Percentiles rank a stretch among this genome's conserved stretches.
Evolutionary conservation across 148 eudicot genomes (phyloP).

Genomic region (Diospyros kaki): DNA sequence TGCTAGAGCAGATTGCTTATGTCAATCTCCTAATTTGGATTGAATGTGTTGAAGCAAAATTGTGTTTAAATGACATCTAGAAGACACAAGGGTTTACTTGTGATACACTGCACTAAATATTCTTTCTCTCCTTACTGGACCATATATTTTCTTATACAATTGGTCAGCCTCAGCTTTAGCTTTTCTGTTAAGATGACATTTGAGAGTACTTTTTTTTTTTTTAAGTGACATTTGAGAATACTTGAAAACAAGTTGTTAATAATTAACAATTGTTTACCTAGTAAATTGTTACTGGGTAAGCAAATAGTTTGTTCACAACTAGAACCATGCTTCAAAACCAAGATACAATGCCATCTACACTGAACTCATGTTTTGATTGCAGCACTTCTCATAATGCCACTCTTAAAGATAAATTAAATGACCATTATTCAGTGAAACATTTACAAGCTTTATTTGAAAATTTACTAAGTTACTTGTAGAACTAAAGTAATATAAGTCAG

Average conservation of each 20-base stretch:
- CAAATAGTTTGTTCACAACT: too few species aligned
- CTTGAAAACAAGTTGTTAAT: background rate
- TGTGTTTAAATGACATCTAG: background rate
- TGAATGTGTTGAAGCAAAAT: background rate
- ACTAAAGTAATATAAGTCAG: background rate
- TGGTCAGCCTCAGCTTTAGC: background rate
- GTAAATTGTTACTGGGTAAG: too few species aligned
- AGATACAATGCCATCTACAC: background rate
- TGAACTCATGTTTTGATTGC: background rate
- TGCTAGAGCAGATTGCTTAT: background rate
- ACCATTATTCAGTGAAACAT: background rate
- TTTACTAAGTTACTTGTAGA: background rate
- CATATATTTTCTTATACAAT: background rate
- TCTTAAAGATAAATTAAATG: background rate
- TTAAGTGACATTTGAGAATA: background rate
- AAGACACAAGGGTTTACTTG: background rate
- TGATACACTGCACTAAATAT: background rate
- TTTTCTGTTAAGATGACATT: background rate
- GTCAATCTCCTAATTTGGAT: background rate
- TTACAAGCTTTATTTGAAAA: background rate
- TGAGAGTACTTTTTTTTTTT: background rate
- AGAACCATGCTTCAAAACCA: background rate
- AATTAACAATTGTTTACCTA: too few species aligned
- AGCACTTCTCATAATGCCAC: background rate
- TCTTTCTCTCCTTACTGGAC: background rate